These are phyloP conservation scores for Citrullus mucosospermus DNA, from an alignment of 306 rosid genomes.

Conservation along the genomic window DNA sequence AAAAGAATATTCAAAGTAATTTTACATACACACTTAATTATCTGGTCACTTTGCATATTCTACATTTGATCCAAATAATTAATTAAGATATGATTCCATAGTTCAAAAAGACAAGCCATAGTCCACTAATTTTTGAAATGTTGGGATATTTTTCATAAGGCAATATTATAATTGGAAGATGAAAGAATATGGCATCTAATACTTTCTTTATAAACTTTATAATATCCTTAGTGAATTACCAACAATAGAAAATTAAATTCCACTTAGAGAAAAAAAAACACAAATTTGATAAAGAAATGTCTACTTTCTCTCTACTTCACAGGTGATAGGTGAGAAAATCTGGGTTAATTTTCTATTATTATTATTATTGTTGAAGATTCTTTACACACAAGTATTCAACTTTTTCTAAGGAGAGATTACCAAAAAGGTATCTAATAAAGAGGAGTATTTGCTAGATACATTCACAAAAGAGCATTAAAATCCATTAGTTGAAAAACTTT, in stretches of 20 bases:
- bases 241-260: slow-evolving; percentile 63
- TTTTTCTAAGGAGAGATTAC: slow-evolving; percentile 27
- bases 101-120: neutral
- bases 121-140: neutral
- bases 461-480: slow-evolving; percentile 28
- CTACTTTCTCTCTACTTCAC: slow-evolving; percentile 45
- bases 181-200: slow-evolving; percentile 29
- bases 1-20: neutral
- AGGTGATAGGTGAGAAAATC: slow-evolving; percentile 36
- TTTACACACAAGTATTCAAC: slow-evolving; percentile 61
- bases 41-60: neutral
- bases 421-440: slow-evolving; percentile 30
- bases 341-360: neutral
- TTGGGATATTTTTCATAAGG: neutral
- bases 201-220: slow-evolving; percentile 26
- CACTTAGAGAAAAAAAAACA: slow-evolving; percentile 35
- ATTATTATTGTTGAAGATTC: slow-evolving; percentile 17
- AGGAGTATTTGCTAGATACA: slow-evolving; percentile 24
- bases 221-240: slow-evolving; percentile 57
- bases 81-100: neutral
- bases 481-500: slow-evolving; percentile 24
- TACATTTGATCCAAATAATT: neutral
- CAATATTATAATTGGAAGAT: slow-evolving; percentile 27
- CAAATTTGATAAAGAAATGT: slow-evolving; percentile 1
- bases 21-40: neutral